A percentile compares a stretch with the other conserved stretches of the same genome.
phyloP scores from a whole-genome alignment of 345 rosid species.

The Aquilaria malaccensis region DNA sequence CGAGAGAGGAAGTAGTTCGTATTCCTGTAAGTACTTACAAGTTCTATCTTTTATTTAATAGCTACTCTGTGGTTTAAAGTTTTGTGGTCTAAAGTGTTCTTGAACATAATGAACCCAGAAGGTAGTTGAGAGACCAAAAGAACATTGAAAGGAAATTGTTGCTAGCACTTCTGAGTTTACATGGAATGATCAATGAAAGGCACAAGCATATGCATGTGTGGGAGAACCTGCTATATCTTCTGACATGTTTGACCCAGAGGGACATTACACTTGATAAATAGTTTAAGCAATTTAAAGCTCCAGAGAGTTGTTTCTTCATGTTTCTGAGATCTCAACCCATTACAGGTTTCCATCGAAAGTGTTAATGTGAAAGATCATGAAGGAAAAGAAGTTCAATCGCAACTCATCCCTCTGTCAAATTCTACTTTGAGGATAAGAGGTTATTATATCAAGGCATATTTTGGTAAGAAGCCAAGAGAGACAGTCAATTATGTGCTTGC shows the following conservation, averaged over 20 bases:
- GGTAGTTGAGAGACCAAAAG: conserved; percentile 1
- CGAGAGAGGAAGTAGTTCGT: conserved; percentile 69
- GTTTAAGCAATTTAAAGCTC: background rate
- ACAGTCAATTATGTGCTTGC: conserved; percentile 65
- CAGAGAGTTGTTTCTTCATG: conserved; percentile 1
- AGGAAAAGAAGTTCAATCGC: conserved; percentile 70
- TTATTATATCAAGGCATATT: conserved; percentile 59
- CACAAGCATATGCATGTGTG: too few species aligned
- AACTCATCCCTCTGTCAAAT: conserved; percentile 66
- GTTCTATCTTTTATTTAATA: too few species aligned
- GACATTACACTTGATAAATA: background rate
- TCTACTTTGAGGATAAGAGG: conserved; percentile 40
- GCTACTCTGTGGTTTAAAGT: background rate
- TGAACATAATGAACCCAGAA: background rate
- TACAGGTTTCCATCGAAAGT: conserved; percentile 54
- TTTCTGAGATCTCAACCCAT: conserved; percentile 2
- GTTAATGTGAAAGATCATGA: conserved; percentile 58
- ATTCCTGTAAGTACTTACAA: conserved; percentile 53
- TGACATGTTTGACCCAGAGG: background rate
- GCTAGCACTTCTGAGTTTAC: background rate
- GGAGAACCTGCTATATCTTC: conserved; percentile 4
- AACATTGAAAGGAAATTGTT: too few species aligned
- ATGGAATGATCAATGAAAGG: background rate
- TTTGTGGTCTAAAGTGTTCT: conserved; percentile 11
- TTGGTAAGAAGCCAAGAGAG: conserved; percentile 51